Percentiles rank a stretch among this genome's conserved stretches.
phyloP scores from a whole-genome alignment of 352 stramenopile species.

The Phytophthora parvispora region DNA sequence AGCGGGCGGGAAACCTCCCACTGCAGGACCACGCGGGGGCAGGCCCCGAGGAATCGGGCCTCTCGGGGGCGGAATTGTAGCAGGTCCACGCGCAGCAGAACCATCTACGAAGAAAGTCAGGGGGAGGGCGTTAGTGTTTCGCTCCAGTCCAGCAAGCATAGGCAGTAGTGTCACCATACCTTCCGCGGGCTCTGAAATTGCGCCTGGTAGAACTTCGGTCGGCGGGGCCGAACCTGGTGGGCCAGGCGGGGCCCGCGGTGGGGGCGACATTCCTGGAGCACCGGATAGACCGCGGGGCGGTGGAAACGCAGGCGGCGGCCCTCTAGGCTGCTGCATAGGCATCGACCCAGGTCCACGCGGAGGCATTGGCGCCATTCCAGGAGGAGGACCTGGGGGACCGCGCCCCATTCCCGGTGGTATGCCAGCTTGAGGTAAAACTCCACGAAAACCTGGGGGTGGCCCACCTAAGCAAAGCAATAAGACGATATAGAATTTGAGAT shows the following conservation, averaged over 20 bases:
- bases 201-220: conserved; percentile 3
- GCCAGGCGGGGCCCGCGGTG: conserved; percentile 9
- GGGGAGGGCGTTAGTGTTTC: conserved; percentile 7
- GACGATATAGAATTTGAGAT: background rate
- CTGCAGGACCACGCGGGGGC: conserved; percentile 29
- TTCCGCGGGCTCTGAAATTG: conserved; percentile 9
- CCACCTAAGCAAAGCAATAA: conserved; percentile 12
- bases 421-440: conserved; percentile 1
- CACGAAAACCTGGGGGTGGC: conserved; percentile 5
- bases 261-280: conserved; percentile 26
- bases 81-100: conserved; percentile 32
- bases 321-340: conserved; percentile 28
- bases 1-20: conserved; percentile 22
- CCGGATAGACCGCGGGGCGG: conserved; percentile 8
- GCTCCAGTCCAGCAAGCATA: background rate
- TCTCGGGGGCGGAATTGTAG: conserved; percentile 37
- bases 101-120: background rate
- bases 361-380: conserved; percentile 12
- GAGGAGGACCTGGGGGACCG: conserved; percentile 16
- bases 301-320: conserved; percentile 4
- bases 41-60: conserved; percentile 40
- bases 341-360: conserved; percentile 27
- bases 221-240: conserved; percentile 10
- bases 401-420: conserved; percentile 36
- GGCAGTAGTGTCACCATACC: conserved; percentile 12